Evolutionary conservation across 2,329 filamentous ascomycete species (phyloP).

Genomic region (Fusarium illudens): DNA sequence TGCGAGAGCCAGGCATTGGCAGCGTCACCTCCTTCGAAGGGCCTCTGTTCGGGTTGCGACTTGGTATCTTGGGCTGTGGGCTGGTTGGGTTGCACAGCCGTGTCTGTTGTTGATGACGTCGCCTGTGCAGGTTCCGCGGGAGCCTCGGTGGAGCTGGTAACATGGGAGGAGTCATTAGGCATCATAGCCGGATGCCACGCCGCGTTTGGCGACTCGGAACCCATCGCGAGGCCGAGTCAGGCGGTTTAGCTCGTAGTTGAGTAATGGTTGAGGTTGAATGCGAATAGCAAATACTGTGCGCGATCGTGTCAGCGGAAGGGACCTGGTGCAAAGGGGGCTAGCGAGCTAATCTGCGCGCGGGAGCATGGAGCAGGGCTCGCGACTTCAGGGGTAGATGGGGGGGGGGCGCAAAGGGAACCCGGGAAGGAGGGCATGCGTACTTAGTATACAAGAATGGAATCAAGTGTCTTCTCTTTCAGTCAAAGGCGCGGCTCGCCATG

Average conservation of each 20-base stretch:
- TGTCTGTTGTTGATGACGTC: constrained; percentile 35
- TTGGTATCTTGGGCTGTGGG: constrained; percentile 12
- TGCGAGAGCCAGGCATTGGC: constrained; percentile 35
- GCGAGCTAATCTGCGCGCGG: constrained; percentile 34
- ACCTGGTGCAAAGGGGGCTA: constrained; percentile 37
- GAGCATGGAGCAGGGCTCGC: constrained; percentile 22
- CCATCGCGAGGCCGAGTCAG: constrained; percentile 46
- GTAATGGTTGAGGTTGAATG: constrained; percentile 27
- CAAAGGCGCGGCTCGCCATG: constrained; percentile 36
- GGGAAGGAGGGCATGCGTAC: constrained; percentile 25
- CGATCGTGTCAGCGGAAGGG: constrained; percentile 39
- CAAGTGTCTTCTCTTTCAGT: constrained; percentile 18
- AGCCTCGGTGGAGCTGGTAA: constrained; percentile 29
- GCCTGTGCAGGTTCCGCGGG: constrained; percentile 23
- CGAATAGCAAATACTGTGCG: constrained; percentile 34
- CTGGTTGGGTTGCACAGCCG: constrained; percentile 17
- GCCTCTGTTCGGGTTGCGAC: constrained; percentile 19
- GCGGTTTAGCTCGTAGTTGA: constrained; percentile 17
- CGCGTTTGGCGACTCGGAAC: constrained; percentile 47
- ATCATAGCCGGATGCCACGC: constrained; percentile 55
- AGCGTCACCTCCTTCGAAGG: constrained; percentile 1
- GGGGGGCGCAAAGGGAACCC: constrained; percentile 1
- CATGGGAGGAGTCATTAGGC: constrained; percentile 45
- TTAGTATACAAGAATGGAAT: constrained; percentile 41
- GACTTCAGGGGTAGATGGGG: constrained; percentile 34